Evolutionary conservation across 768 basidiomycete genomes (phyloP), one percentile per base, ranked within the genome.

Genomic region (Rhodotorula taiwanensis): DNA sequence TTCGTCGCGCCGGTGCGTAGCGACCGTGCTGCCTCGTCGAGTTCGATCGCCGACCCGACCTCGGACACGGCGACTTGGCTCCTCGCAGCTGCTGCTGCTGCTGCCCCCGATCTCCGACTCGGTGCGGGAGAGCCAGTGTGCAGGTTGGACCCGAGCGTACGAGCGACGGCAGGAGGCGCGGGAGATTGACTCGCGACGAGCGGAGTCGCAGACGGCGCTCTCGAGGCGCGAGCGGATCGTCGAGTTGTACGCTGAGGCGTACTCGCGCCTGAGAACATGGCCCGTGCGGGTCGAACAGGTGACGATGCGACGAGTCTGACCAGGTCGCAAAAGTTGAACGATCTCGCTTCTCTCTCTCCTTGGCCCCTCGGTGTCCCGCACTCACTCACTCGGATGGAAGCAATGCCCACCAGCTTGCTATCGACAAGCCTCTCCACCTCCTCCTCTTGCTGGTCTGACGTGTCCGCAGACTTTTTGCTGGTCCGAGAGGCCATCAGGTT

Each of bases 61-160:
- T 54, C 60, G 27, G 49, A 48, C 25, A 15, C 28, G 3, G 49
- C 43, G 3, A 33, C 54, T 20, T 58, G 41, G 43, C 54, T 56
- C 51, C 56, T 57, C 20, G 42, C n/a, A n/a, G n/a, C n/a, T n/a
- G n/a, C n/a, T n/a, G n/a, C n/a, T n/a, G n/a, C n/a, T n/a, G n/a
- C n/a, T n/a, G n/a, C n/a, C n/a, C n/a, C 30, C 10, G 25, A 20
- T 34, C 45, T 18, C 16, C 58, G 16, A n/a, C 56, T 49, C 28
- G 43, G 66, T 15, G 58, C 62, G 0, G 53, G 58, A 20, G 54
- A 42, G 21, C 53, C 58, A 1, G 66, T 34, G 4, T 48, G 59
- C 1, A 55, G 28, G 2, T 55, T 47, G 2, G 33, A 51, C 23
- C 16, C 27, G 54, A 21, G 21, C 41, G 16, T 54, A 28, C 20